These are phyloP conservation scores for Botrytis porri DNA, from an alignment of 2,329 filamentous ascomycete genomes.

Conservation along the genomic window DNA sequence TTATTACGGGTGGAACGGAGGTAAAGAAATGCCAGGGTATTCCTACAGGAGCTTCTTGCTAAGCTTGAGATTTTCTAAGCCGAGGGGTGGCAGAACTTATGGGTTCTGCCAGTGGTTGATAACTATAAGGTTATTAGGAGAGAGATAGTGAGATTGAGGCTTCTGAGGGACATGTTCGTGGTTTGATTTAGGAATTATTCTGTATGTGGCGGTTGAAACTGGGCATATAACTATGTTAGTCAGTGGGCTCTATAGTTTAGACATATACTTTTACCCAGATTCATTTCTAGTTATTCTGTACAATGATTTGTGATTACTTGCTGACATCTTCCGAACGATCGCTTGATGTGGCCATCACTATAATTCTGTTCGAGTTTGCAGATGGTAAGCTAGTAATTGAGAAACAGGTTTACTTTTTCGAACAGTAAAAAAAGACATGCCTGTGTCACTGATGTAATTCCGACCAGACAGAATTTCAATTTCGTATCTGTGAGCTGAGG, in stretches of 20 bases:
- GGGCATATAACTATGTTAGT: accelerated
- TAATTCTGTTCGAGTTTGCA: no score
- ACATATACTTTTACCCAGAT: not conserved
- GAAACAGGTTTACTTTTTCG: no score
- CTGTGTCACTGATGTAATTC: no score
- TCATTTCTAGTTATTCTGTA: no score
- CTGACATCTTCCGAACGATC: no score
- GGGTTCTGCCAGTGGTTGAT: not conserved
- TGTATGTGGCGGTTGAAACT: not conserved
- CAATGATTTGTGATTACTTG: no score
- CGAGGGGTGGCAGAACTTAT: accelerated
- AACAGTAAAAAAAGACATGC: no score
- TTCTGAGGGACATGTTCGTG: not conserved
- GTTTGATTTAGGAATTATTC: accelerated
- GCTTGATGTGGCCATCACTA: no score
- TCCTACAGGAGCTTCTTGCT: constrained; percentile 29
- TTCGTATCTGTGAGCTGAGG: no score
- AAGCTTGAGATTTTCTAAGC: not conserved
- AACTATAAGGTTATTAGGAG: not conserved
- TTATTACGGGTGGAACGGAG: constrained; percentile 50
- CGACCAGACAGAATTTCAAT: no score
- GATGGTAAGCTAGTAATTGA: no score
- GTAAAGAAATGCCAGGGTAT: constrained; percentile 43
- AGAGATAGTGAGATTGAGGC: not conserved
- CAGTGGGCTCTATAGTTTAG: not conserved